A percentile compares a stretch with the other conserved stretches of the same genome.
phyloP scores from a whole-genome alignment of 2,329 filamentous ascomycete species.

The Neonectria punicea region DNA sequence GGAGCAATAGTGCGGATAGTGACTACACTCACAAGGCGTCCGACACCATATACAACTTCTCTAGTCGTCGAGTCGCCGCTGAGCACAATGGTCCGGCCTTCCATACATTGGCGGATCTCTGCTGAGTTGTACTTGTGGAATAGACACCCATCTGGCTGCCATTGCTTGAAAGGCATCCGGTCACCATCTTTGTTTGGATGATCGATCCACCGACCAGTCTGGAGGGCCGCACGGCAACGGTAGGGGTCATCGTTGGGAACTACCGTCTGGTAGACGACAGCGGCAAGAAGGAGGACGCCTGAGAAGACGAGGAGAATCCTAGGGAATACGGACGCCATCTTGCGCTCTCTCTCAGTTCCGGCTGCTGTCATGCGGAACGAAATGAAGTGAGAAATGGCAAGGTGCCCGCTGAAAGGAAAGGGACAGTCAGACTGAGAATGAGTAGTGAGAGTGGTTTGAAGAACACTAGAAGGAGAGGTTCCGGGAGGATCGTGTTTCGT shows the following conservation, averaged over 20 bases:
- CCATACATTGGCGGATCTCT: constrained; percentile 64
- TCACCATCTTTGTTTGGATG: constrained; percentile 43
- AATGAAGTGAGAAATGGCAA: background rate
- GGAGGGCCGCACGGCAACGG: constrained; percentile 62
- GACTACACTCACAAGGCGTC: constrained; percentile 11
- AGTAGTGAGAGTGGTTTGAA: background rate
- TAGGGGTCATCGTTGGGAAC: constrained; percentile 53
- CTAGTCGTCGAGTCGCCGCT: constrained; percentile 68
- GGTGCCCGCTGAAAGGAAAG: background rate
- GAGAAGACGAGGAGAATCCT: constrained; percentile 8
- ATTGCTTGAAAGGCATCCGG: constrained; percentile 54
- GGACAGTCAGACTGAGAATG: background rate
- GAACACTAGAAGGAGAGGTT: background rate
- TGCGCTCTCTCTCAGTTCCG: background rate
- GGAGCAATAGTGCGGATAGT: background rate
- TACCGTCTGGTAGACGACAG: constrained; percentile 1
- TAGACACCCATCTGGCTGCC: constrained; percentile 69
- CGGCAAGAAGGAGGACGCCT: constrained; percentile 8
- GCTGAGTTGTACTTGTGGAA: constrained; percentile 63
- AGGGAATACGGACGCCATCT: background rate
- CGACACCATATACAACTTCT: constrained; percentile 61
- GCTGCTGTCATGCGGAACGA: background rate
- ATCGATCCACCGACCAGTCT: constrained; percentile 60
- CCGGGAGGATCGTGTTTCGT: background rate
- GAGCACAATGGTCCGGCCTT: constrained; percentile 62